Conservation (phyloP, 805 yeast species). For the Peterozyma xylosa region DNA sequence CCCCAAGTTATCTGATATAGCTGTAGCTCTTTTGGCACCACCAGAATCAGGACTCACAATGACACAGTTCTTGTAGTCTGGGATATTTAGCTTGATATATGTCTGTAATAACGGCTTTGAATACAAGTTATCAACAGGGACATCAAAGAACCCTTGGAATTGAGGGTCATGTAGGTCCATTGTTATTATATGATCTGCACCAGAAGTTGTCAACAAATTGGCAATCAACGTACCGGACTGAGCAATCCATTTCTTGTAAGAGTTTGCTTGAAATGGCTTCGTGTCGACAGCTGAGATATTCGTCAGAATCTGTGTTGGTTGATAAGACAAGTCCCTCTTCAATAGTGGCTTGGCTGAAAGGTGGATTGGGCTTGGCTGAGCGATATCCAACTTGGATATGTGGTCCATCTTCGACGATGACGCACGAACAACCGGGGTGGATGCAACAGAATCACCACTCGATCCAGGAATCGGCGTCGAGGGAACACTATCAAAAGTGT, state of each 20-base stretch:
- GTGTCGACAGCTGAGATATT: conserved; percentile 12
- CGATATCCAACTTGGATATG: background rate
- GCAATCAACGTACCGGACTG: conserved; percentile 93
- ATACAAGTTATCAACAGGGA: conserved; percentile 91
- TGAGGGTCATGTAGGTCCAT: conserved; percentile 98
- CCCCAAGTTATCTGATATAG: conserved; percentile 84
- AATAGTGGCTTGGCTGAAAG: conserved; percentile 3
- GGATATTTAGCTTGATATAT: conserved; percentile 70
- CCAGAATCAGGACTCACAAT: conserved; percentile 98
- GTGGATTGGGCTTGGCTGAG: conserved; percentile 1
- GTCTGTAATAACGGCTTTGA: conserved; percentile 83
- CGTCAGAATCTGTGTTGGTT: conserved; percentile 11
- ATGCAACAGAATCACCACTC: conserved; percentile 12
- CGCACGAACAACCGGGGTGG: conserved; percentile 1
- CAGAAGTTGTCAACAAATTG: conserved; percentile 79
- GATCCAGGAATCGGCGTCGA: conserved; percentile 36
- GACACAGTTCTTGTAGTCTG: conserved; percentile 76
- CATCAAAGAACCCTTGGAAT: conserved; percentile 94
- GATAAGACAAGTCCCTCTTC: conserved; percentile 1
- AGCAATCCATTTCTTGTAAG: conserved; percentile 91
- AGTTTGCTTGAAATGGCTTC: conserved; percentile 35
- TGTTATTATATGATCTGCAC: conserved; percentile 94
- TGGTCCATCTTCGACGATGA: background rate
- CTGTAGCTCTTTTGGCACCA: conserved; percentile 96
- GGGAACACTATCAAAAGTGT: conserved; percentile 37